These are phyloP conservation scores for Wickerhamiella domercqiae DNA, from an alignment of 805 yeast genomes.

Conservation along the genomic window DNA sequence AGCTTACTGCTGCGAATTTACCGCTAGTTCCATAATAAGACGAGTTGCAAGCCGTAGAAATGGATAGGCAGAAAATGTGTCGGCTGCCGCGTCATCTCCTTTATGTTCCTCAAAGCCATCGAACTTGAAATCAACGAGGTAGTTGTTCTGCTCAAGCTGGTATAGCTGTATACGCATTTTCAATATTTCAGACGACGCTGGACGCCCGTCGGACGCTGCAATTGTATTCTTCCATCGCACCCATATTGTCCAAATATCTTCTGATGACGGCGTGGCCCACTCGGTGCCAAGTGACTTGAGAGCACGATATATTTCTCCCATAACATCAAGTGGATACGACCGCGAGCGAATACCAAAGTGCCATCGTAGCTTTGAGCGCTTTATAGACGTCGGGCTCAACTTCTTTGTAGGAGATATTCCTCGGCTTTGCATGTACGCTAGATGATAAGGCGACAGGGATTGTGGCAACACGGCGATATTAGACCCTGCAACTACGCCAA, in stretches of 20 bases:
- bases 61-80: conserved; percentile 91
- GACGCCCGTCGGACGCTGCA: conserved; percentile 7
- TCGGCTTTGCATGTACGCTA: conserved; percentile 71
- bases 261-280: conserved; percentile 92
- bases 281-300: conserved; percentile 88
- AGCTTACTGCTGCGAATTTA: conserved; percentile 61
- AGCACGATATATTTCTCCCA: conserved; percentile 96
- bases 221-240: conserved; percentile 80
- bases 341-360: conserved; percentile 95
- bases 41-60: conserved; percentile 84
- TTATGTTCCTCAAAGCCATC: conserved; percentile 75
- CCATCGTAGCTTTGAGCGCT: conserved; percentile 92
- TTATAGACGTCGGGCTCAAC: conserved; percentile 35
- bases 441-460: conserved; percentile 83
- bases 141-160: conserved; percentile 90
- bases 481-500: conserved; percentile 27
- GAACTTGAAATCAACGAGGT: conserved; percentile 90
- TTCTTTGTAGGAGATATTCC: conserved; percentile 34
- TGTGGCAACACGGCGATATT: conserved; percentile 89
- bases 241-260: conserved; percentile 88
- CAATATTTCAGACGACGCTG: conserved; percentile 43
- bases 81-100: conserved; percentile 36
- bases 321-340: conserved; percentile 91
- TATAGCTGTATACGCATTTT: conserved; percentile 94
- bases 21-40: conserved; percentile 92